Base-by-base conservation (phyloP, 2,329 filamentous ascomycete genomes). In the Tolypocladium inflatum region DNA sequence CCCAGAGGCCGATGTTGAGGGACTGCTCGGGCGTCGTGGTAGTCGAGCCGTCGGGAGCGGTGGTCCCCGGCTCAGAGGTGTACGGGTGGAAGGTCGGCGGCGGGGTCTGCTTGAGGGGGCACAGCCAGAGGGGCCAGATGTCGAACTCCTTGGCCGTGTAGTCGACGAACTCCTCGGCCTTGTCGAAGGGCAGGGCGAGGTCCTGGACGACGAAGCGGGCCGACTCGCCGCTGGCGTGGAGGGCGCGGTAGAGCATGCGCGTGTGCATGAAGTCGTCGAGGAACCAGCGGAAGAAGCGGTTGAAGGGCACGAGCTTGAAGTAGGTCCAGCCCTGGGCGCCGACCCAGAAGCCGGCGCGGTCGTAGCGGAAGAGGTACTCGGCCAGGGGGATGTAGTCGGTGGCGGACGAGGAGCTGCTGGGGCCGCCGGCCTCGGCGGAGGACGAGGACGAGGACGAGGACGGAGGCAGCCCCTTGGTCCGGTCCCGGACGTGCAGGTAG, bases 281-380 rank as follows among this genome's bases (percentile, higher is more conserved):
- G 66, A 86, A 80, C 81, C 83, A 86, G 61, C 87, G 82, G 51
- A 84, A 87, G 69, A 82, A 78, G 58, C 76, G 75, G 64, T 79
- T 88, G 71, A 89, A 89, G 7, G 87, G 87, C 2, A 85, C 80
- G 48, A 77, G 74, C 52, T 70, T 71, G 76, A 89, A 89, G 75
- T 89, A 90, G 45, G 78, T 76, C 69, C 88, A 90, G 3, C 84
- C 85, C 17, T 81, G 80, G 8, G 75, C 73, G 50, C 85, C 87
- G 42, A 88, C 86, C 87, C 87, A 90, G 77, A 90, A 90, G 17
- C 84, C 86, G 56, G 85, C 87, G 51, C 87, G 82, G 71, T 90
- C 87, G 74, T 90, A 90, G 55, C 87, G 82, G 77, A 90, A 90
- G 63, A 90, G 82, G 68, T 90, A 90, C 68, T 90, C 87, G 43